Evolutionary conservation across 129 eudicot species (phyloP), one percentile per base, ranked within the genome.

Genomic region (Rutidosis leptorrhynchoides): DNA sequence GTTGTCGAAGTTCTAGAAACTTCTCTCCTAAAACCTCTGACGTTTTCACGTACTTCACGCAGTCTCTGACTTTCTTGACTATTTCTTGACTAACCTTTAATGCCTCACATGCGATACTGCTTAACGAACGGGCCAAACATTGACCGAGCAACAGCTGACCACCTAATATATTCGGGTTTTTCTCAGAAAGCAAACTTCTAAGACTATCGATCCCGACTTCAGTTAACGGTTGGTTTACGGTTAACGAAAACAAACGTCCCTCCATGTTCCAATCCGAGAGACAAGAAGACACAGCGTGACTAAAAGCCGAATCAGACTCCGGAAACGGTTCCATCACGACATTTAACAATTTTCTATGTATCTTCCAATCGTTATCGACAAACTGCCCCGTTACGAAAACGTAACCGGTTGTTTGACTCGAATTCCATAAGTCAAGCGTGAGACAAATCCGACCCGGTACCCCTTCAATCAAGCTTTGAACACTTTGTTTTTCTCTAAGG

Each of bases 11-110:
- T 81, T 83, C 95, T 2, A 83, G 62, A 69, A 92, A 92, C 43
- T 80, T 93, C 64, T 93, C 96, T 69, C 88, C 98, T 2, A 83
- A 82, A 14, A 81, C 80, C 65, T 88, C 98, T 1, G 90, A 85
- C 7, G 96, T 88, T 77, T 86, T 93, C 58, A 93, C 98, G 67
- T 88, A 88, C 90, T 93, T 93, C 21, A 93, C 95, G 32, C 91
- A 85, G 63, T 84, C 83, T 80, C 96, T 80, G 25, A 93, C 85
- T 58, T 88, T 93, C 54, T 74, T 83, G 20, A 92, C 88, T 0
- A 74, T 74, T 20, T 80, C 91, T 2, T 80, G 69, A 29, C 80
- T 76, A 30, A 70, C 79, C 25, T 59, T 73, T 40, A 88, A 54
- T 16, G 82, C 98, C 40, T 80, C 89, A 42, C 67, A 78, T 23